Conservation (phyloP, 2,329 filamentous ascomycete genomes). For the Aspergillus fumigatus region DNA sequence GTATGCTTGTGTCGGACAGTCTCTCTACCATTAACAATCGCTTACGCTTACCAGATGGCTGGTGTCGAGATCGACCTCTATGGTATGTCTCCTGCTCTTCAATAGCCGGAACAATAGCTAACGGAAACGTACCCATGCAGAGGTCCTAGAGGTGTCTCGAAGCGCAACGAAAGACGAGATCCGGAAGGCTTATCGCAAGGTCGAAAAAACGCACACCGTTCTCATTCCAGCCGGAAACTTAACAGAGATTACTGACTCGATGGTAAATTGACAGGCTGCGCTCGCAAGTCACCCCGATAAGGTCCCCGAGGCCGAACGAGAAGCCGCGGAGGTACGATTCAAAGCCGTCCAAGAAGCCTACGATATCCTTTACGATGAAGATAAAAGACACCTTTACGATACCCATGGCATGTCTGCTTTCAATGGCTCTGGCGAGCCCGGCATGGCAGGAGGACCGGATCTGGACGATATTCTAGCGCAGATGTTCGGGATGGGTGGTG, state of each 20-base stretch:
- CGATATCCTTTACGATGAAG: conserved; percentile 94
- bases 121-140: conserved; percentile 43
- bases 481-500: conserved; percentile 62
- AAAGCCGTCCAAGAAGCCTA: conserved; percentile 92
- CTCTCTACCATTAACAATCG: conserved; percentile 14
- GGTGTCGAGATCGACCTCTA: conserved; percentile 54
- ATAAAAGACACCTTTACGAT: conserved; percentile 89
- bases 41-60: conserved; percentile 25
- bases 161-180: conserved; percentile 73
- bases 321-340: conserved; percentile 84
- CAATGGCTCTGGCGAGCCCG: conserved; percentile 66
- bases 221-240: not conserved
- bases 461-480: conserved; percentile 89
- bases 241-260: not conserved
- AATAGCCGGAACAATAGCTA: not conserved
- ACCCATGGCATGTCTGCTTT: conserved; percentile 94
- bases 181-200: conserved; percentile 96
- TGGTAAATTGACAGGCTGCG: conserved; percentile 59
- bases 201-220: conserved; percentile 33
- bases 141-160: conserved; percentile 71
- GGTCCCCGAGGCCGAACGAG: conserved; percentile 78
- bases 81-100: conserved; percentile 39
- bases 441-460: conserved; percentile 60
- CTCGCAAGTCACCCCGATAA: conserved; percentile 93
- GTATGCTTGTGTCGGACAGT: conserved; percentile 11